A percentile compares a stretch with the other conserved stretches of the same genome.
Conservation (phyloP, 225 moss, liverwort and hornwort species). For the Straminergon stramineum region DNA sequence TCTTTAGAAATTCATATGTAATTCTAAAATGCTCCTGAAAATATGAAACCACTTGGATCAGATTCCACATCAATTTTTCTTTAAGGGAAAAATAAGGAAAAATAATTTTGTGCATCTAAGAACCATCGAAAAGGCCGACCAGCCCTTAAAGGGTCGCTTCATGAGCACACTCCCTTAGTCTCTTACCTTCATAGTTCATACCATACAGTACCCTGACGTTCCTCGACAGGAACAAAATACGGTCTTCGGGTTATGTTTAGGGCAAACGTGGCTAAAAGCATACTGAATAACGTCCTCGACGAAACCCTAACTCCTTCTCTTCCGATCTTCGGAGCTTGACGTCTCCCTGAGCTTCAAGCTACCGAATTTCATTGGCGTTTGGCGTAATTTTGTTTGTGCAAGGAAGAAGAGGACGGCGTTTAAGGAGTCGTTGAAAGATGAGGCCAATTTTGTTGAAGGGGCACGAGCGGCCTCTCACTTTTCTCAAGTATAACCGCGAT, state of each 20-base stretch:
- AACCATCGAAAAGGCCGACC: too few relatives aligned
- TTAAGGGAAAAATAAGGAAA: too few relatives aligned
- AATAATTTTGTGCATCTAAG: too few relatives aligned
- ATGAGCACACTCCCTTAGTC: neutral
- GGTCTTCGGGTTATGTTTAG: neutral
- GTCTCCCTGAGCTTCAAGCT: neutral
- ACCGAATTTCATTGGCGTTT: neutral
- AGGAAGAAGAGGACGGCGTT: neutral
- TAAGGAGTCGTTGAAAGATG: conserved; percentile 10
- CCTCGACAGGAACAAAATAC: too few relatives aligned
- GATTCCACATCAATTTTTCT: too few relatives aligned
- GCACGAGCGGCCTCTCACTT: conserved; percentile 85
- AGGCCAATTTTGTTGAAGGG: conserved; percentile 95
- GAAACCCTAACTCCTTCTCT: neutral
- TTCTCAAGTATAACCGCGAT: conserved; percentile 83
- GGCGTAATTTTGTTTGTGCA: neutral
- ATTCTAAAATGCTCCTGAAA: too few relatives aligned
- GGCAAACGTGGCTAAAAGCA: neutral
- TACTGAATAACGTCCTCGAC: neutral
- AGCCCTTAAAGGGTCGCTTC: too few relatives aligned
- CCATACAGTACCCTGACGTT: neutral
- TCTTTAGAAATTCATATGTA: too few relatives aligned
- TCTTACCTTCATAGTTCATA: neutral
- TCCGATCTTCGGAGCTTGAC: neutral
- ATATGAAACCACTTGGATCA: too few relatives aligned